Evolutionary conservation across 2,329 filamentous ascomycete species (phyloP).

Genomic region (Botrytis cinerea): DNA sequence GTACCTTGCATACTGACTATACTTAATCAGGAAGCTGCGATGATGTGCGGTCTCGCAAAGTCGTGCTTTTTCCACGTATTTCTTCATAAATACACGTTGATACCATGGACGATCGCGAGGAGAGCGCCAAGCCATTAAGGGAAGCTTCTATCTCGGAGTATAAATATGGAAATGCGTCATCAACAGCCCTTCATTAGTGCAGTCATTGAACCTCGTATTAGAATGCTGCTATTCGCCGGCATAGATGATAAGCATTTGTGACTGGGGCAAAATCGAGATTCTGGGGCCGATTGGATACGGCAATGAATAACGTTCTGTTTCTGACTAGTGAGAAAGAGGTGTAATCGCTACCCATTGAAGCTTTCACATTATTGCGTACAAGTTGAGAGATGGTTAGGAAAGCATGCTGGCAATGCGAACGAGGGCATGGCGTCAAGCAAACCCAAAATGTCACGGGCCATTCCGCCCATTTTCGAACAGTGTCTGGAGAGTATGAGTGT

Average conservation of each 20-base stretch:
- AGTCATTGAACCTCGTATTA: neutral
- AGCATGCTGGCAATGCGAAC: neutral
- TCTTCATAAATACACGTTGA: neutral
- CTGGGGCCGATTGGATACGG: neutral
- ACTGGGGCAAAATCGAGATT: neutral
- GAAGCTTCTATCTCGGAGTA: slow-evolving; percentile 10
- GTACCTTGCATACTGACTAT: slow-evolving; percentile 18
- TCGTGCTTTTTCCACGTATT: slow-evolving; percentile 5
- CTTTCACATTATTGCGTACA: neutral
- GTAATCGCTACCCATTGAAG: neutral
- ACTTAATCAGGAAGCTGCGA: slow-evolving; percentile 23
- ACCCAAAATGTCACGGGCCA: neutral
- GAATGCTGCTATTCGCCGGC: neutral
- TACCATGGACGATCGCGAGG: neutral
- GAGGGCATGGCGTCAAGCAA: neutral
- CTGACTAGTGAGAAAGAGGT: too few species aligned
- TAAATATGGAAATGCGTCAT: neutral
- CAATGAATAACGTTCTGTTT: neutral
- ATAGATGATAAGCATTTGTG: slow-evolving; percentile 1
- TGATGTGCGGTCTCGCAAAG: neutral
- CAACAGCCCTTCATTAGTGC: slow-evolving; percentile 3
- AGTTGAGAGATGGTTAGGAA: neutral
- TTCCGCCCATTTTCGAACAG: neutral
- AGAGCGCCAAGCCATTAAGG: neutral
- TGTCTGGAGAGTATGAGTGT: neutral